These are phyloP conservation scores for Hypsizygus marmoreus DNA, from an alignment of 768 basidiomycete genomes.

Conservation along the genomic window DNA sequence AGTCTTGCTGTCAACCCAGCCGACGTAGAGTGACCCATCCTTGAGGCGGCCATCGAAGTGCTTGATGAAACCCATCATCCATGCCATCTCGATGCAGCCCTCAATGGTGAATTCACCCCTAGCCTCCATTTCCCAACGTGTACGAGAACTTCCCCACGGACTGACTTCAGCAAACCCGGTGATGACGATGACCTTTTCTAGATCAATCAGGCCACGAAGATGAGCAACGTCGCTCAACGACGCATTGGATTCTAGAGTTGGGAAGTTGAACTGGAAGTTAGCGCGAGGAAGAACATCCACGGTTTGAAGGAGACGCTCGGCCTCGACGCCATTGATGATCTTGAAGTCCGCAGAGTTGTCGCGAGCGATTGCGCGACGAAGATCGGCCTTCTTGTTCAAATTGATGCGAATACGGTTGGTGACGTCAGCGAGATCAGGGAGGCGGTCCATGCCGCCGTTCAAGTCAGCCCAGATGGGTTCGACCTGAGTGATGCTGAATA, in stretches of 20 bases:
- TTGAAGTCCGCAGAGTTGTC: conserved; percentile 98
- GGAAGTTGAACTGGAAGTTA: conserved; percentile 98
- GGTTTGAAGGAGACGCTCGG: conserved; percentile 90
- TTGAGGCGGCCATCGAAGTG: conserved; percentile 98
- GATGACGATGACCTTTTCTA: conserved; percentile 94
- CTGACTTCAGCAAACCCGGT: conserved; percentile 98
- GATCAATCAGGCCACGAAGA: conserved; percentile 86
- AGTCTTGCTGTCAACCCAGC: conserved; percentile 96
- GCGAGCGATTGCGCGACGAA: conserved; percentile 89
- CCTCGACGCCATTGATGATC: conserved; percentile 83
- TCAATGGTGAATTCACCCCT: conserved; percentile 96
- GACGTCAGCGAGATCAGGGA: conserved; percentile 92
- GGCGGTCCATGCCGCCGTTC: conserved; percentile 97
- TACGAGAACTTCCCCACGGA: conserved; percentile 97
- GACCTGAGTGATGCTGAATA: conserved; percentile 99
- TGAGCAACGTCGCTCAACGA: conserved; percentile 72
- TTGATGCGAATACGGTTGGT: conserved; percentile 82
- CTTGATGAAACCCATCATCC: conserved; percentile 99
- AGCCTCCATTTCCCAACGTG: conserved; percentile 99
- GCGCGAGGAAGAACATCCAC: conserved; percentile 94
- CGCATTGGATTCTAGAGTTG: conserved; percentile 72
- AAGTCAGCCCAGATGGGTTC: conserved; percentile 99
- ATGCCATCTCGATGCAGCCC: conserved; percentile 99
- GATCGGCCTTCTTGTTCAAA: conserved; percentile 84
- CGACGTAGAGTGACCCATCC: conserved; percentile 89